Evolutionary conservation across 305 asterid species (phyloP).

Genomic region (Coffea humblotiana): DNA sequence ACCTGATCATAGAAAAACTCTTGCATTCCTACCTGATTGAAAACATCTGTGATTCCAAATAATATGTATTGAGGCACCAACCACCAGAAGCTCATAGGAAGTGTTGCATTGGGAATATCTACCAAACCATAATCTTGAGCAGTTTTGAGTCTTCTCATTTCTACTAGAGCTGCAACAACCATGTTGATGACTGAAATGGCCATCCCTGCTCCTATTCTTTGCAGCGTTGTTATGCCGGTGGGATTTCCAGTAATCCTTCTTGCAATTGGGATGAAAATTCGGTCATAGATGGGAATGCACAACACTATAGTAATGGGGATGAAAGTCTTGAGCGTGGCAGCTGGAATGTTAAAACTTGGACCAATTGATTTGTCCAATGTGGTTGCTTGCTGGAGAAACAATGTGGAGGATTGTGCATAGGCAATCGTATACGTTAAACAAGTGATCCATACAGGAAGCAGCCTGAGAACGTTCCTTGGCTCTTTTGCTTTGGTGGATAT

Average conservation of each 20-base stretch:
- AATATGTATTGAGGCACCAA: constrained; percentile 26
- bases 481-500: constrained; percentile 10
- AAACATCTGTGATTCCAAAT: constrained; percentile 19
- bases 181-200: constrained; percentile 17
- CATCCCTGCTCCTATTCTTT: constrained; percentile 25
- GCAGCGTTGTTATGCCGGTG: constrained; percentile 28
- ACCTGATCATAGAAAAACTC: constrained; percentile 33
- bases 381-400: constrained; percentile 27
- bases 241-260: constrained; percentile 10
- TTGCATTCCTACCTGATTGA: constrained; percentile 22
- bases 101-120: constrained; percentile 7
- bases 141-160: constrained; percentile 17
- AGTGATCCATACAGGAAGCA: constrained; percentile 17
- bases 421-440: constrained; percentile 18
- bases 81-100: constrained; percentile 29
- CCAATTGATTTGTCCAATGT: constrained; percentile 25
- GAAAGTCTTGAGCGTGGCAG: constrained; percentile 23
- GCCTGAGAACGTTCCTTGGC: constrained; percentile 12
- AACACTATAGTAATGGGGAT: constrained; percentile 11
- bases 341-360: constrained; percentile 13
- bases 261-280: constrained; percentile 18
- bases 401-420: constrained; percentile 19
- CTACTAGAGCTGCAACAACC: constrained; percentile 21
- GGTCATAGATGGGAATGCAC: constrained; percentile 22
- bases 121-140: constrained; percentile 21